Percentiles rank a stretch among this genome's conserved stretches.
Evolutionary conservation across 2,329 filamentous ascomycete genomes (phyloP).

Genomic region (Fusarium sp.): DNA sequence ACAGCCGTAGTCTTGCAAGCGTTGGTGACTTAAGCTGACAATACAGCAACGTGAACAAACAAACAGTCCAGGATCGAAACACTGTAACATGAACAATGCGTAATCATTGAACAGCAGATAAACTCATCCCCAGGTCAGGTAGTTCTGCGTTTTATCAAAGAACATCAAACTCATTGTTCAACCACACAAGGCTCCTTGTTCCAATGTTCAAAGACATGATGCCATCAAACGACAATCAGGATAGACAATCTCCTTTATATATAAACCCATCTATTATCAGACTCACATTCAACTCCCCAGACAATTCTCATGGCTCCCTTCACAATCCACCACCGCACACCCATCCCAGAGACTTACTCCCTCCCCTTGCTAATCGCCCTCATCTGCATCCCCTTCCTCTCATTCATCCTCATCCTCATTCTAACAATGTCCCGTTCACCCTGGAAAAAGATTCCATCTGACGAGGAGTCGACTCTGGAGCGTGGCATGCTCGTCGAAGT

Average conservation of each 20-base stretch:
- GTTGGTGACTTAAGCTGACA: no score
- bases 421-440: slow-evolving; percentile 10
- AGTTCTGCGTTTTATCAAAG: not conserved
- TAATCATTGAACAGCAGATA: no score
- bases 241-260: not conserved
- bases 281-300: not conserved
- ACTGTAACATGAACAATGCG: no score
- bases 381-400: not conserved
- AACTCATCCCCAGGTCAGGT: not conserved
- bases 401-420: not conserved
- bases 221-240: not conserved
- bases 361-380: not conserved
- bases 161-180: not conserved
- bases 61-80: no score
- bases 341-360: not conserved
- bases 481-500: slow-evolving; percentile 29
- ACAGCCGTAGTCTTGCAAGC: no score
- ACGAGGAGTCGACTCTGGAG: not conserved
- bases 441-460: not conserved
- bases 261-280: not conserved
- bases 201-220: not conserved
- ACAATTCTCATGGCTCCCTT: not conserved
- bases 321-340: not conserved
- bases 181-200: not conserved
- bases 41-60: no score